phyloP scores from a whole-genome alignment of 345 rosid species.

The Xanthoceras sorbifolium region DNA sequence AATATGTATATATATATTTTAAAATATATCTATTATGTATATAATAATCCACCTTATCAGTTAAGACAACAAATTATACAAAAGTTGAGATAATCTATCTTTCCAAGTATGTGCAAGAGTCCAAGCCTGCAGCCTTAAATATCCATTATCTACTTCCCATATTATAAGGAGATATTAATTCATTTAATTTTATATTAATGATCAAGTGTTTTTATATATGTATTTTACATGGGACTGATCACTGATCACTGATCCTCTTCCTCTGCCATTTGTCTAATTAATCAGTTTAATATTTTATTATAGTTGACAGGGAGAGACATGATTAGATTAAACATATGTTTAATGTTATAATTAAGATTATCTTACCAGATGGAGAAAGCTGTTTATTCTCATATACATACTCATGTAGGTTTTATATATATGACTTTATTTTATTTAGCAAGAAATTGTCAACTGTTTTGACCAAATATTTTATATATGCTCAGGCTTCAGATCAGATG shows the following conservation, averaged over 20 bases:
- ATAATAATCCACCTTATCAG: no score
- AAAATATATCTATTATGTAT: no score
- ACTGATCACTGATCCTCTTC: background rate
- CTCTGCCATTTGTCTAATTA: background rate
- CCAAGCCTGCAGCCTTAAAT: background rate
- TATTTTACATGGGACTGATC: background rate
- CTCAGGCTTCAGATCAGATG: background rate
- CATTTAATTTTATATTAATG: no score
- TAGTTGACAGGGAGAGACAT: background rate
- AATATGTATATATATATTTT: no score
- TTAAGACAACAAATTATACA: background rate
- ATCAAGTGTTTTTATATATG: background rate
- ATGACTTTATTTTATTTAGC: background rate
- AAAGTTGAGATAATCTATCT: background rate
- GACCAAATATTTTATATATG: background rate
- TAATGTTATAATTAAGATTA: background rate
- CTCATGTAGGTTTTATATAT: no score
- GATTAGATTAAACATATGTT: background rate
- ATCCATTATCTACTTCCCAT: no score
- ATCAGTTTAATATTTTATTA: background rate
- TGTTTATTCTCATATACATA: background rate
- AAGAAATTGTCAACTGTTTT: background rate
- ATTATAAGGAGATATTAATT: no score
- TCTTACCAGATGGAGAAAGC: slow-evolving; percentile 1
- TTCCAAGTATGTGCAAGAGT: background rate